phyloP scores from a whole-genome alignment of 2,329 filamentous ascomycete species.

The Apiospora aurea region DNA sequence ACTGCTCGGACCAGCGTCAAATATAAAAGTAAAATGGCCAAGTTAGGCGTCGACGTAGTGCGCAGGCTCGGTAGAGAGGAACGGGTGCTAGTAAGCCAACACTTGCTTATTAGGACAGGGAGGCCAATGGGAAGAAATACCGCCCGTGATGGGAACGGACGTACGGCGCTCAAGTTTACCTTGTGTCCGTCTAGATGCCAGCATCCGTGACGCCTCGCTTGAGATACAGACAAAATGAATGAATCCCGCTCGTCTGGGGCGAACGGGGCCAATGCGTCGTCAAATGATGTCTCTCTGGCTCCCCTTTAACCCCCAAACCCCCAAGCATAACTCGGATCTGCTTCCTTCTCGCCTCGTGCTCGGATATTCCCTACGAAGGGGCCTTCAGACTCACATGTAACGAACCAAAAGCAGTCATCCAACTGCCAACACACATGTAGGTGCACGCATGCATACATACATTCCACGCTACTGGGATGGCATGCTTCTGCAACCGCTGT shows the following conservation, averaged over 20 bases:
- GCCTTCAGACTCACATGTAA: slow-evolving; percentile 1
- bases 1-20: not conserved
- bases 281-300: not conserved
- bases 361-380: not conserved
- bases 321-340: not conserved
- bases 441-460: not conserved
- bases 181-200: slow-evolving; percentile 2
- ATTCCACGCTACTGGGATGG: not conserved
- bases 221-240: not conserved
- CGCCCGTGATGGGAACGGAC: slow-evolving; percentile 13
- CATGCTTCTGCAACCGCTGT: not conserved
- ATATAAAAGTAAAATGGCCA: not conserved
- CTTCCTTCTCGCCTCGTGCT: slow-evolving; percentile 2
- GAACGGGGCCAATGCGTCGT: slow-evolving; percentile 10
- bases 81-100: not conserved
- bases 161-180: slow-evolving; percentile 4
- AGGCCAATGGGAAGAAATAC: slow-evolving; percentile 8
- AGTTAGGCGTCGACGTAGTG: not conserved
- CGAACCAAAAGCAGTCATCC: not conserved
- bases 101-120: not conserved
- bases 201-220: slow-evolving; percentile 5
- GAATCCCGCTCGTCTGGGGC: not conserved
- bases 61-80: not conserved
- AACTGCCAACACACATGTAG: not conserved
- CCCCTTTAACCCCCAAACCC: not conserved